Evolutionary conservation across 2,329 filamentous ascomycete genomes (phyloP), one percentile per base, ranked within the genome.

Genomic region (Amylocarpus encephaloides): DNA sequence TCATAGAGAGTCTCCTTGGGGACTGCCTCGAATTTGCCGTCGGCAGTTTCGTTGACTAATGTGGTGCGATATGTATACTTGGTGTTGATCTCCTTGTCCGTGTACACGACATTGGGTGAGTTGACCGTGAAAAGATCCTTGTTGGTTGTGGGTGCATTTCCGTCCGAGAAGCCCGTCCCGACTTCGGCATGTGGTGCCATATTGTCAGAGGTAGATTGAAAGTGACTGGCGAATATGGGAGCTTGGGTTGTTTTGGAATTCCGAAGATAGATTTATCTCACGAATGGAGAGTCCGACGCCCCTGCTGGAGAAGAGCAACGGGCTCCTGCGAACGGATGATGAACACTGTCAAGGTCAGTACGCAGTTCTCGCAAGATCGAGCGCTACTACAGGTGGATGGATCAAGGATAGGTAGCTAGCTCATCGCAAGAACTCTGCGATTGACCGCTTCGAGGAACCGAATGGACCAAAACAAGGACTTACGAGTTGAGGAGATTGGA

Each of bases 61-160:
- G 93, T 97, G 65, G 93, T 97, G 70, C 91, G 89, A 74, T 98
- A 98, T 61, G 86, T 89, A 76, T 97, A 98, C 75, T 87, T 91
- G 73, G 88, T 94, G 68, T 80, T 85, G 77, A 98, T 97, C 66
- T 89, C 83, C 60, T 79, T 73, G 68, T 93, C 86, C 55, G 88
- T 89, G 77, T 98, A 98, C 62, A 78, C 77, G 62, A 98, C 93
- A 67, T 96, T 94, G 68, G 92, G 88, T 57, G 92, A 95, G 68
- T 86, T 79, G 68, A 98, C 93, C 52, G 80, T 84, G 75, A 97
- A 97, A 63, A 88, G 75, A 67, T 80, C 76, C 67, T 75, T 73
- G 58, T 72, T 64, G 50, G 68, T 68, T 70, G 78, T 74, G 70
- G 78, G 74, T 64, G 79, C 80, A 77, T 83, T 81, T 70, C 76